Conservation (phyloP, 1,284 basidiomycete species). For the Laetiporus sulphureus region DNA sequence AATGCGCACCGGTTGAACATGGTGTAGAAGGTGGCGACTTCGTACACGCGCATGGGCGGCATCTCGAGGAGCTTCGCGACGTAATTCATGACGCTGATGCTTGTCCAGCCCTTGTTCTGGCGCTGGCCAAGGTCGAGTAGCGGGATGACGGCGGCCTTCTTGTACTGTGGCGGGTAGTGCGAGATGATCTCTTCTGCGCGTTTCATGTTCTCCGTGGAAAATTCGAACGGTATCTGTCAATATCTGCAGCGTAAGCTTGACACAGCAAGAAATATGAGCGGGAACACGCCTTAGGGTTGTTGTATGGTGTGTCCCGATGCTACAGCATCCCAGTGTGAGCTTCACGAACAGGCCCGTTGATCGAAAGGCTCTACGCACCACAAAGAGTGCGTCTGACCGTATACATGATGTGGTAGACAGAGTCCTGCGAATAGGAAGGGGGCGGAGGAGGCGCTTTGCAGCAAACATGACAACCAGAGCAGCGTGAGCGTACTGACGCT, state of each 20-base stretch:
- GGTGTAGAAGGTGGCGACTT: constrained; percentile 99
- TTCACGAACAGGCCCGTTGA: constrained; percentile 8
- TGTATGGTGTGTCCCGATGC: constrained; percentile 93
- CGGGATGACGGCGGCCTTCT: constrained; percentile 96
- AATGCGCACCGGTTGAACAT: constrained; percentile 88
- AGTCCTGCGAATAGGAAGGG: constrained; percentile 19
- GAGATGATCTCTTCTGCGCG: constrained; percentile 86
- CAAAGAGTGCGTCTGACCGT: constrained; percentile 47
- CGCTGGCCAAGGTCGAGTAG: constrained; percentile 94
- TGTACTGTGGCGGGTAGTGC: constrained; percentile 94
- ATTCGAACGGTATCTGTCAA: constrained; percentile 83
- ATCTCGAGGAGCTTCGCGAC: constrained; percentile 90
- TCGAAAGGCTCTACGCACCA: constrained; percentile 32
- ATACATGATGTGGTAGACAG: constrained; percentile 33
- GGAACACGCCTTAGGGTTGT: constrained; percentile 70
- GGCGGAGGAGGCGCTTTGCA: constrained; percentile 16
- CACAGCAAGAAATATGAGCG: background rate
- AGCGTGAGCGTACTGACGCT: too few relatives aligned
- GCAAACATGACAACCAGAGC: too few relatives aligned
- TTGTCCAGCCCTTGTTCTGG: constrained; percentile 99
- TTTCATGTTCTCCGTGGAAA: constrained; percentile 77
- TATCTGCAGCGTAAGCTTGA: background rate
- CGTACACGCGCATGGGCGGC: constrained; percentile 98
- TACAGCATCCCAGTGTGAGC: constrained; percentile 25
- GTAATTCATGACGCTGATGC: constrained; percentile 98